Conservation (phyloP, 768 basidiomycete species). For the Tricholoma flavovirens region DNA sequence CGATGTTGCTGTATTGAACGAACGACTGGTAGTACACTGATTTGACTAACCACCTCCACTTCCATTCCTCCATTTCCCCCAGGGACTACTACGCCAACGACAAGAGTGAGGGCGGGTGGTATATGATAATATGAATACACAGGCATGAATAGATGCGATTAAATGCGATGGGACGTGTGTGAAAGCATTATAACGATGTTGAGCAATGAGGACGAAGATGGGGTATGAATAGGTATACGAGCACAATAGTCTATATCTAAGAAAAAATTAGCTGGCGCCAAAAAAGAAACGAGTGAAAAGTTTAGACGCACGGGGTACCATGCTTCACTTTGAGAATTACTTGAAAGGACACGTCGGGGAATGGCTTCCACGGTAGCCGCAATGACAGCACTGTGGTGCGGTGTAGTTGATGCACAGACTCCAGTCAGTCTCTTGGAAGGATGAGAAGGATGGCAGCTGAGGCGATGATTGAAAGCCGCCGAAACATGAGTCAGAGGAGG, state of each 20-base stretch:
- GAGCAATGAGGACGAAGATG: conserved; percentile 1
- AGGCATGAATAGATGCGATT: conserved; percentile 7
- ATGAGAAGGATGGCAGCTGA: conserved; percentile 16
- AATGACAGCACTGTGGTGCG: conserved; percentile 77
- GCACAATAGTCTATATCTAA: neutral
- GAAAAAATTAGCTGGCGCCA: too few species aligned
- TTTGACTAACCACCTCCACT: conserved; percentile 25
- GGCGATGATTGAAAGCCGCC: too few species aligned
- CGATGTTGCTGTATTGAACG: conserved; percentile 19
- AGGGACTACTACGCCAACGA: conserved; percentile 10
- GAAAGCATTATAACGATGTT: conserved; percentile 17
- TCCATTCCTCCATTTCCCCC: conserved; percentile 20
- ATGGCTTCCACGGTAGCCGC: conserved; percentile 61
- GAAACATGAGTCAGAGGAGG: too few species aligned
- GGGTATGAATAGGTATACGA: neutral
- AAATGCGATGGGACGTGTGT: conserved; percentile 9
- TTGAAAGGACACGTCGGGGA: conserved; percentile 63
- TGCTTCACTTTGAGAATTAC: conserved; percentile 21
- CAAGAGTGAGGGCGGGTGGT: conserved; percentile 12
- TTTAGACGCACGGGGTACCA: conserved; percentile 2
- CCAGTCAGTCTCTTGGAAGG: conserved; percentile 18
- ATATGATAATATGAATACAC: conserved; percentile 13
- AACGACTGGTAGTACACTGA: conserved; percentile 25
- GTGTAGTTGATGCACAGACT: conserved; percentile 38
- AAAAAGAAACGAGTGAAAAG: too few species aligned